Evolutionary conservation across 306 rosid species (phyloP).

Genomic region (Delonix regia): DNA sequence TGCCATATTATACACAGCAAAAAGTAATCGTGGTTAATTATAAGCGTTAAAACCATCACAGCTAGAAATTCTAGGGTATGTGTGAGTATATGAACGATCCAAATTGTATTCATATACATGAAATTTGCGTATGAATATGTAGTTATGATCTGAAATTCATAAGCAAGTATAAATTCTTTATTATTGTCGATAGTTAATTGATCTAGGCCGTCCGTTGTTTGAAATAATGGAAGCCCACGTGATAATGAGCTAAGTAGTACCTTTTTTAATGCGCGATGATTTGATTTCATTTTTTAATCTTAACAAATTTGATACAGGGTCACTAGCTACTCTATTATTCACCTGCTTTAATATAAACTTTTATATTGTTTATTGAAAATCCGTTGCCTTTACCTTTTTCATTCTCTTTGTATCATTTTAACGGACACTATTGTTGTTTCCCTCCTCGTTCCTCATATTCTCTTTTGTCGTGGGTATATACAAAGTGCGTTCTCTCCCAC

Average conservation of each 20-base stretch:
- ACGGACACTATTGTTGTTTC: slow-evolving; percentile 11
- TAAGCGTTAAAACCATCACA: too few relatives aligned
- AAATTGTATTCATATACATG: too few relatives aligned
- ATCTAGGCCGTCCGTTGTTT: slow-evolving; percentile 29
- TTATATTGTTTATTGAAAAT: slow-evolving; percentile 15
- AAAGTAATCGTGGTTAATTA: too few relatives aligned
- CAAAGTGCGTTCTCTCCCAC: slow-evolving; percentile 9
- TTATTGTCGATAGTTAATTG: background rate
- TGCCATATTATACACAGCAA: too few relatives aligned
- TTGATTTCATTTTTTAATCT: background rate
- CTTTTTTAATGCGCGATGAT: slow-evolving; percentile 10
- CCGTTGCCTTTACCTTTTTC: slow-evolving; percentile 1
- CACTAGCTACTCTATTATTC: slow-evolving; percentile 11
- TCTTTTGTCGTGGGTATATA: slow-evolving; percentile 3
- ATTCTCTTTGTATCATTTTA: background rate
- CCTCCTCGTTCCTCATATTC: background rate
- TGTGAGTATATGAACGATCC: too few relatives aligned
- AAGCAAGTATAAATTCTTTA: too few relatives aligned
- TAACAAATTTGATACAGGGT: background rate
- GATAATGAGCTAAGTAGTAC: slow-evolving; percentile 11
- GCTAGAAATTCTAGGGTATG: too few relatives aligned
- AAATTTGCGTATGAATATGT: too few relatives aligned
- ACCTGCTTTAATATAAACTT: slow-evolving; percentile 29
- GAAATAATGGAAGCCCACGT: slow-evolving; percentile 26
- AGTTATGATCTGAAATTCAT: too few relatives aligned